Evolutionary conservation across 805 yeast species (phyloP).

Genomic region (Myxozyma nipponensis): DNA sequence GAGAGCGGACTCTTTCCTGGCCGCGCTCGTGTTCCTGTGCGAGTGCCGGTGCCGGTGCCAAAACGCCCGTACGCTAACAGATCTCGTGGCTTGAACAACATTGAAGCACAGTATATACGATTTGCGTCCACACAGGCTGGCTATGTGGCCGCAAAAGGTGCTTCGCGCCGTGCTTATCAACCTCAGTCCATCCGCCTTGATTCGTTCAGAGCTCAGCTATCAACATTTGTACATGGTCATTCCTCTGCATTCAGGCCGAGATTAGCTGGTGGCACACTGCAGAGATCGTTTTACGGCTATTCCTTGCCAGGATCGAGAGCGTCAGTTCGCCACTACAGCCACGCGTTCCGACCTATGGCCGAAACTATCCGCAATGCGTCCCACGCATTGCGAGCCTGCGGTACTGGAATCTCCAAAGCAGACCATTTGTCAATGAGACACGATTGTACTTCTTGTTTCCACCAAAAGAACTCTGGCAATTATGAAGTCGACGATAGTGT

Average conservation of each 20-base stretch:
- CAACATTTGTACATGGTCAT: background rate
- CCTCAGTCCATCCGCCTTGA: background rate
- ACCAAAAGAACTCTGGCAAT: background rate
- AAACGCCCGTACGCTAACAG: conserved; percentile 1
- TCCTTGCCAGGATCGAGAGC: conserved; percentile 26
- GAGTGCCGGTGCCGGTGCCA: conserved; percentile 18
- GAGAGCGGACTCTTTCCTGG: background rate
- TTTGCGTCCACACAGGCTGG: background rate
- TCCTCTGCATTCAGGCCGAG: background rate
- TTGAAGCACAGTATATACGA: background rate
- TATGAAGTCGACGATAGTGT: background rate
- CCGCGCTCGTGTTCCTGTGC: conserved; percentile 18
- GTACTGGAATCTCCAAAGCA: conserved; percentile 16
- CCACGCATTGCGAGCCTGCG: conserved; percentile 13
- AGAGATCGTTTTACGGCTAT: conserved; percentile 22
- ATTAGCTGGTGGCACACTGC: conserved; percentile 25
- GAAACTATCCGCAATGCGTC: conserved; percentile 21
- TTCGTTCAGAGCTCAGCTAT: conserved; percentile 5
- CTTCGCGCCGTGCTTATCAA: background rate
- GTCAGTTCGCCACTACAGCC: conserved; percentile 21
- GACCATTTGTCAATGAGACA: background rate
- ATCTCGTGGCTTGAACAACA: background rate
- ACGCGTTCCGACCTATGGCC: conserved; percentile 16
- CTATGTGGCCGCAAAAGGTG: background rate
- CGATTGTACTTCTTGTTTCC: background rate